These are phyloP conservation scores for Aureobasidium sp. DNA, from an alignment of 2,329 filamentous ascomycete species.

Conservation along the genomic window DNA sequence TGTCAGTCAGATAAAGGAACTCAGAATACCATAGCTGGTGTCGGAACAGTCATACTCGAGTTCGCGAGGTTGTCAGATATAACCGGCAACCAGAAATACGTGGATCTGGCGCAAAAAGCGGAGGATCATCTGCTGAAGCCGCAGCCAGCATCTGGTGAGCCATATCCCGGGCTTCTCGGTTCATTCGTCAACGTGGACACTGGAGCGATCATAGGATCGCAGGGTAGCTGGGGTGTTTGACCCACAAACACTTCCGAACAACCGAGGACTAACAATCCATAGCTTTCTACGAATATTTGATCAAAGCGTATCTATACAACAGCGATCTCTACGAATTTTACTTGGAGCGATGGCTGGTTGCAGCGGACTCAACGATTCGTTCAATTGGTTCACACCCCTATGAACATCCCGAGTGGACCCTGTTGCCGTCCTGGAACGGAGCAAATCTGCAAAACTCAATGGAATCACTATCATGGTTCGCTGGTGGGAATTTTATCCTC, in stretches of 20 bases:
- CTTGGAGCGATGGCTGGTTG: slow-evolving; percentile 23
- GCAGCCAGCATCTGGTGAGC: slow-evolving; percentile 16
- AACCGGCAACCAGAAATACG: slow-evolving; percentile 20
- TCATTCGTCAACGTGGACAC: slow-evolving; percentile 21
- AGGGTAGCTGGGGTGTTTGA: slow-evolving; percentile 24
- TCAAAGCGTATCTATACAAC: slow-evolving; percentile 29
- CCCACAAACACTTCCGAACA: not conserved
- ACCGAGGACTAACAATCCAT: slow-evolving; percentile 8
- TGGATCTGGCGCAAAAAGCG: slow-evolving; percentile 16
- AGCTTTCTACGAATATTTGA: slow-evolving; percentile 27
- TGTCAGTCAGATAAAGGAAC: slow-evolving; percentile 20
- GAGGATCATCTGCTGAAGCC: slow-evolving; percentile 19
- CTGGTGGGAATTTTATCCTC: slow-evolving; percentile 27
- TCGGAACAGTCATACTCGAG: slow-evolving; percentile 20
- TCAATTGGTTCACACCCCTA: slow-evolving; percentile 23
- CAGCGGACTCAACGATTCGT: slow-evolving; percentile 25
- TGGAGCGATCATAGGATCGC: slow-evolving; percentile 21
- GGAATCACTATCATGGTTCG: slow-evolving; percentile 25
- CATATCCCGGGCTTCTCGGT: slow-evolving; percentile 25
- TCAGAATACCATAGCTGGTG: slow-evolving; percentile 18
- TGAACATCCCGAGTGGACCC: slow-evolving; percentile 24
- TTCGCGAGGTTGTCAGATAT: slow-evolving; percentile 21
- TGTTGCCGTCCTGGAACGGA: slow-evolving; percentile 23
- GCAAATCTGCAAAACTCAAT: slow-evolving; percentile 17
- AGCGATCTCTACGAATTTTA: slow-evolving; percentile 20